A percentile compares a stretch with the other conserved stretches of the same genome.
These are phyloP conservation scores for Sarcocystis neurona DNA, from an alignment of 169 alveolate species.

Conservation along the genomic window DNA sequence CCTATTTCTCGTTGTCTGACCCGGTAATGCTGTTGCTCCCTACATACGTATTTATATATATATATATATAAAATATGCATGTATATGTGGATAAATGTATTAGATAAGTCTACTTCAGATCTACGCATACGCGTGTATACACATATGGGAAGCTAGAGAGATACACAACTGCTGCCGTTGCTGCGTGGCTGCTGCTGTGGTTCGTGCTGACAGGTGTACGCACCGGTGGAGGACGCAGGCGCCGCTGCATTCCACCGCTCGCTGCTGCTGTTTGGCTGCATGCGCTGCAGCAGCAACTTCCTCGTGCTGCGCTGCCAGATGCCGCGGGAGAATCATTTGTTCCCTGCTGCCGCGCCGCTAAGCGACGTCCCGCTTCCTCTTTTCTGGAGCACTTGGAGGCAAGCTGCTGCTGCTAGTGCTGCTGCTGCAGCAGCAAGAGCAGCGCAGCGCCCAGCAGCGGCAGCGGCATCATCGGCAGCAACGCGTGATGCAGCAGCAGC, in stretches of 20 bases:
- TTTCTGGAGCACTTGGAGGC: not conserved
- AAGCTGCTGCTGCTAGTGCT: too few relatives aligned
- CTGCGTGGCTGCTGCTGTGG: slow-evolving; percentile 6
- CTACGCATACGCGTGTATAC: too few relatives aligned
- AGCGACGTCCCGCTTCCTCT: not conserved
- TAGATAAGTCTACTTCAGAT: not conserved
- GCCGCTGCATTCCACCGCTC: slow-evolving; percentile 48
- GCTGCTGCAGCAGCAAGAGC: too few relatives aligned
- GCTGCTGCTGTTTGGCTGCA: slow-evolving; percentile 36
- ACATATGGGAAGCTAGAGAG: not conserved
- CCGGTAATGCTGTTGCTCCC: too few relatives aligned
- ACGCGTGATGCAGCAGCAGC: too few relatives aligned
- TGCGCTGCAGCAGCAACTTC: slow-evolving; percentile 32
- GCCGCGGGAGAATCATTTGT: slow-evolving; percentile 13
- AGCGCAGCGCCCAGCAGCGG: too few relatives aligned
- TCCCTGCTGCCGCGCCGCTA: slow-evolving; percentile 15
- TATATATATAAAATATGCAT: too few relatives aligned
- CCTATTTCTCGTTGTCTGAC: not conserved
- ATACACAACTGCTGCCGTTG: not conserved
- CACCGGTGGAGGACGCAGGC: slow-evolving; percentile 38
- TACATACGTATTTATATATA: not conserved
- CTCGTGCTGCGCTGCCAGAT: slow-evolving; percentile 43
- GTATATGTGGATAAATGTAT: not conserved
- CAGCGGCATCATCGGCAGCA: too few relatives aligned
- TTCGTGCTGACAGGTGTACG: slow-evolving; percentile 44